These are phyloP conservation scores for Gaertneriomyces semiglobifer DNA, from an alignment of 192 early-diverging fungal genomes.

Conservation along the genomic window DNA sequence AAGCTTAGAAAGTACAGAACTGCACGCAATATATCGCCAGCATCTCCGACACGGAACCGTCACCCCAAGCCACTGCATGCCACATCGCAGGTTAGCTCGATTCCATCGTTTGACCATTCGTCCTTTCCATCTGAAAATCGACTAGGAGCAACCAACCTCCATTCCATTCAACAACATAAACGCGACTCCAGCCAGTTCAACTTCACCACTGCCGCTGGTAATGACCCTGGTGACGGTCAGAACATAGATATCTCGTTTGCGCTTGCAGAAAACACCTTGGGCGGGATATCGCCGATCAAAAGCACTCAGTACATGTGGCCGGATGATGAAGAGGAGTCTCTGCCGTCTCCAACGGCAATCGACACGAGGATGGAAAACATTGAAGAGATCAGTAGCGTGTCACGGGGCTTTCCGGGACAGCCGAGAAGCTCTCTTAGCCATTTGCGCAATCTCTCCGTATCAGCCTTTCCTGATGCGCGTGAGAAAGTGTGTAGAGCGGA, in stretches of 20 bases:
- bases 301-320: background rate
- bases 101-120: background rate
- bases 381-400: background rate
- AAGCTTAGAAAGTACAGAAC: background rate
- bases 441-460: background rate
- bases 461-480: background rate
- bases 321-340: background rate
- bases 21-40: background rate
- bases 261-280: conserved; percentile 8
- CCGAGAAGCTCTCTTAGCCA: background rate
- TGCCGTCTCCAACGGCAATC: background rate
- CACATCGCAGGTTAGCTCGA: background rate
- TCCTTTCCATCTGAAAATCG: background rate
- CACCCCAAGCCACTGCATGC: too few relatives aligned
- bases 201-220: background rate
- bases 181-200: background rate
- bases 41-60: too few relatives aligned
- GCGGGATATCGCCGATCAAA: conserved; percentile 13
- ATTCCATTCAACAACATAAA: background rate
- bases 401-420: background rate
- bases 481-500: background rate
- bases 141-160: background rate
- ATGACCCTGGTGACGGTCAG: background rate
- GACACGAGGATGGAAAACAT: background rate
- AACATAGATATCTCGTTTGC: background rate